A percentile compares a stretch with the other conserved stretches of the same genome.
Evolutionary conservation across 73 alveolate species (phyloP).

Genomic region (Loxodes magnus): DNA sequence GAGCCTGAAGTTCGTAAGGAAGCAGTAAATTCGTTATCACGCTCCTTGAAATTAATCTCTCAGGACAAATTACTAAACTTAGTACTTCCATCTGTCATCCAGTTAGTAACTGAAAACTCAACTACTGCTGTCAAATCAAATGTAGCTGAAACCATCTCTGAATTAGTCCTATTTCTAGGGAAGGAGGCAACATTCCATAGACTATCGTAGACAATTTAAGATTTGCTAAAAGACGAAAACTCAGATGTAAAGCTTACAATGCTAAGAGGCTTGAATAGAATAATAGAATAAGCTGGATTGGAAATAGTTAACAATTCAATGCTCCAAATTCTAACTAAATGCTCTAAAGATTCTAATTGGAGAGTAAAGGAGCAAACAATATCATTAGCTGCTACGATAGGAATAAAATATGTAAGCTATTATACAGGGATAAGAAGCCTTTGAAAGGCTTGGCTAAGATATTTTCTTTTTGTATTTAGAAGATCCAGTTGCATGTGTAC

Average conservation of each 20-base stretch:
- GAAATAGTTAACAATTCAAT: conserved; percentile 58
- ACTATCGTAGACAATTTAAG: conserved; percentile 68
- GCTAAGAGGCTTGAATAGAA: conserved; percentile 68
- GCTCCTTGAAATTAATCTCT: conserved; percentile 46
- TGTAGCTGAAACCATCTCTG: conserved; percentile 6
- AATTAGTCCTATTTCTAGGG: conserved; percentile 1
- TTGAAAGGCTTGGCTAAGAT: conserved; percentile 65
- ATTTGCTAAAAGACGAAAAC: conserved; percentile 88
- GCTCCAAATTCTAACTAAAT: conserved; percentile 53
- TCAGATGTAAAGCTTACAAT: conserved; percentile 88
- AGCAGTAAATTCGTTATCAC: conserved; percentile 63
- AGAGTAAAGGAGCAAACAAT: conserved; percentile 87
- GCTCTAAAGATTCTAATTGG: conserved; percentile 92
- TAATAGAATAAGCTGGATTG: conserved; percentile 83
- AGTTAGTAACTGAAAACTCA: neutral
- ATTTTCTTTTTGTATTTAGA: conserved; percentile 73
- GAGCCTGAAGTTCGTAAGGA: conserved; percentile 94
- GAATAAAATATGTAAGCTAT: neutral
- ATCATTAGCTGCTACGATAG: conserved; percentile 53
- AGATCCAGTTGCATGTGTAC: conserved; percentile 92
- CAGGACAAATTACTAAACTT: conserved; percentile 49
- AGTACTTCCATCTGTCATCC: conserved; percentile 20
- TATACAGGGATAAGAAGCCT: conserved; percentile 62
- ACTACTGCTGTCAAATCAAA: conserved; percentile 7
- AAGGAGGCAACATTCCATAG: no score